Percentiles rank a stretch among this genome's conserved stretches.
These are phyloP conservation scores for Myxozyma melibiosi DNA, from an alignment of 805 yeast species.

Conservation along the genomic window DNA sequence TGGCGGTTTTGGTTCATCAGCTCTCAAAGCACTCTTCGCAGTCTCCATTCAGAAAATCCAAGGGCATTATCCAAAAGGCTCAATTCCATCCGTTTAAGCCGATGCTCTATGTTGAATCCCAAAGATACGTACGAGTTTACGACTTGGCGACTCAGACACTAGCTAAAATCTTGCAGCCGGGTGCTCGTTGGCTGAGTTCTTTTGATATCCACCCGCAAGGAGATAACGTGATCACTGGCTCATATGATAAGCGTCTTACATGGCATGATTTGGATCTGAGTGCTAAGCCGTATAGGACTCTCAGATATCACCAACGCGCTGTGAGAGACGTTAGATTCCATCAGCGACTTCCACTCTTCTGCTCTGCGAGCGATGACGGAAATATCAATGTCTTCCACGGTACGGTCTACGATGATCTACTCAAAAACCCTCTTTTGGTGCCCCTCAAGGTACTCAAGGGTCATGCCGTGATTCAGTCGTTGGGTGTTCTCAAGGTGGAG, in stretches of 20 bases:
- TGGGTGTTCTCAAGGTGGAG: constrained; percentile 82
- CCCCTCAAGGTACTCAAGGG: constrained; percentile 94
- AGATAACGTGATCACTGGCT: constrained; percentile 87
- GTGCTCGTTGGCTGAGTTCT: constrained; percentile 90
- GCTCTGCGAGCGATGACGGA: constrained; percentile 96
- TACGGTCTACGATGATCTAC: constrained; percentile 89
- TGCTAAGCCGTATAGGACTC: constrained; percentile 88
- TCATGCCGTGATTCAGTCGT: constrained; percentile 72
- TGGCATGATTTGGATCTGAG: constrained; percentile 97
- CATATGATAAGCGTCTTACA: constrained; percentile 90
- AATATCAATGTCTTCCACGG: constrained; percentile 92
- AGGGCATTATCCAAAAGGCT: constrained; percentile 94
- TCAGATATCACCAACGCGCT: constrained; percentile 93
- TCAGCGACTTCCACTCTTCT: constrained; percentile 84
- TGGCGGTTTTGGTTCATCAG: constrained; percentile 92
- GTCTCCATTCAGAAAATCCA: constrained; percentile 89
- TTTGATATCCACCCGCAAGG: constrained; percentile 94
- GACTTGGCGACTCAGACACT: constrained; percentile 85
- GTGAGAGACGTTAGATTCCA: constrained; percentile 88
- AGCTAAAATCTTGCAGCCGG: constrained; percentile 85
- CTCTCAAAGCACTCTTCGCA: constrained; percentile 91
- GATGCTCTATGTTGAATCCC: constrained; percentile 82
- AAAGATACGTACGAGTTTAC: constrained; percentile 86
- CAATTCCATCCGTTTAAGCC: constrained; percentile 97
- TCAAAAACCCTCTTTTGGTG: constrained; percentile 93